Evolutionary conservation across 305 asterid species (phyloP).

Genomic region (Nicotiana rustica): DNA sequence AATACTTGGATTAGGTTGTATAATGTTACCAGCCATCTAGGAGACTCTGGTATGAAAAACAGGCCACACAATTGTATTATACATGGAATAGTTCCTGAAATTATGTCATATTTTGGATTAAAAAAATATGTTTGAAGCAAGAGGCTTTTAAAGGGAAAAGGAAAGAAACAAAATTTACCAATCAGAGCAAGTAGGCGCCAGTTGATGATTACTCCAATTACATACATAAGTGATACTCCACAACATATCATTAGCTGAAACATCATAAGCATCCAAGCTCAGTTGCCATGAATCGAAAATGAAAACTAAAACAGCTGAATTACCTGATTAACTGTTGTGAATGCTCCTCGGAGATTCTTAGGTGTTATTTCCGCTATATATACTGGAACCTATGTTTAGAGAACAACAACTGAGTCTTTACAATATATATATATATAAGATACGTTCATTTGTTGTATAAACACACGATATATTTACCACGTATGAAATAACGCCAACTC

Average conservation of each 20-base stretch:
- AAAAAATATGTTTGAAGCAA: not conserved
- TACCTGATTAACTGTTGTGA: constrained; percentile 88
- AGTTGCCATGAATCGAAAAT: not conserved
- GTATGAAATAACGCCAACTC: constrained; percentile 80
- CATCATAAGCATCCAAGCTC: constrained; percentile 27
- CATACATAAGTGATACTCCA: constrained; percentile 51
- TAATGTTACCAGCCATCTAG: constrained; percentile 87
- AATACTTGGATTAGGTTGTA: not conserved
- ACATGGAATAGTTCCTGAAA: constrained; percentile 83
- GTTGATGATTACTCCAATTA: constrained; percentile 46
- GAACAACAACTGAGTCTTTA: constrained; percentile 40
- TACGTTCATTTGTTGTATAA: constrained; percentile 15
- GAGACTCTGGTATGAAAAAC: constrained; percentile 87
- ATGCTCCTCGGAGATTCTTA: constrained; percentile 82
- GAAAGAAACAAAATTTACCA: constrained; percentile 46
- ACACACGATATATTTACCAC: constrained; percentile 47
- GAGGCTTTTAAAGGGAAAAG: not conserved
- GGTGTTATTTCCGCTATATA: constrained; percentile 94
- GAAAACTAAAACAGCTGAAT: not conserved
- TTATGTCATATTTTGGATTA: constrained; percentile 25
- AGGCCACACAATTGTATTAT: constrained; percentile 76
- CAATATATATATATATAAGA: not conserved
- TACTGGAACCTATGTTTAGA: constrained; percentile 68
- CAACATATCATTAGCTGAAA: constrained; percentile 55
- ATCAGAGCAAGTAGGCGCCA: constrained; percentile 51